Evolutionary conservation across 352 stramenopile genomes (phyloP).

Genomic region (Nothophytophthora sp.): DNA sequence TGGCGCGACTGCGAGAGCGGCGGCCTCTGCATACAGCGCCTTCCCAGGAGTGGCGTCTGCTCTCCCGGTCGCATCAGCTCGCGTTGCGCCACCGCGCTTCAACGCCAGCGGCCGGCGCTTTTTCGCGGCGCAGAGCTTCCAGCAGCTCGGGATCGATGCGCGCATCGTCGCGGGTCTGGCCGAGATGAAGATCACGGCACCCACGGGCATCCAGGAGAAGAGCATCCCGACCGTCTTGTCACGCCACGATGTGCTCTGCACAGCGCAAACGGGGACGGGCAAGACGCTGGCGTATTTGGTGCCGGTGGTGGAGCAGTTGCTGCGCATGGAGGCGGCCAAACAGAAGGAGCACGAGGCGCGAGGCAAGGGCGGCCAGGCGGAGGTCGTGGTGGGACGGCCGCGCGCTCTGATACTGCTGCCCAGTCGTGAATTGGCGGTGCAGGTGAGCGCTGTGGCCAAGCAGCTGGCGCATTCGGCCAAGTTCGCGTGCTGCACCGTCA

Average conservation of each 20-base stretch:
- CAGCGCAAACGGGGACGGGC: slow-evolving; percentile 65
- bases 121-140: slow-evolving; percentile 27
- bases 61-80: background rate
- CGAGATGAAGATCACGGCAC: slow-evolving; percentile 48
- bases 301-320: slow-evolving; percentile 51
- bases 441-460: slow-evolving; percentile 71
- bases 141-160: slow-evolving; percentile 39
- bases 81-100: background rate
- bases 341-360: slow-evolving; percentile 15
- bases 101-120: background rate
- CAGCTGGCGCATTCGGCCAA: slow-evolving; percentile 65
- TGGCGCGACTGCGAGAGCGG: too few relatives aligned
- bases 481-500: slow-evolving; percentile 67
- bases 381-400: slow-evolving; percentile 34
- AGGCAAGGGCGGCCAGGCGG: background rate
- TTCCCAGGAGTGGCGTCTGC: background rate
- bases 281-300: slow-evolving; percentile 74
- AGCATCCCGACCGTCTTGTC: slow-evolving; percentile 48
- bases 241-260: slow-evolving; percentile 58
- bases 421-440: slow-evolving; percentile 67
- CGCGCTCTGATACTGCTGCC: slow-evolving; percentile 61
- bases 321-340: slow-evolving; percentile 39
- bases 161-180: slow-evolving; percentile 40
- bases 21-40: too few relatives aligned
- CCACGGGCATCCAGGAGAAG: slow-evolving; percentile 61